Evolutionary conservation across 2,329 filamentous ascomycete species (phyloP).

Genomic region (Paramyrothecium sp.): DNA sequence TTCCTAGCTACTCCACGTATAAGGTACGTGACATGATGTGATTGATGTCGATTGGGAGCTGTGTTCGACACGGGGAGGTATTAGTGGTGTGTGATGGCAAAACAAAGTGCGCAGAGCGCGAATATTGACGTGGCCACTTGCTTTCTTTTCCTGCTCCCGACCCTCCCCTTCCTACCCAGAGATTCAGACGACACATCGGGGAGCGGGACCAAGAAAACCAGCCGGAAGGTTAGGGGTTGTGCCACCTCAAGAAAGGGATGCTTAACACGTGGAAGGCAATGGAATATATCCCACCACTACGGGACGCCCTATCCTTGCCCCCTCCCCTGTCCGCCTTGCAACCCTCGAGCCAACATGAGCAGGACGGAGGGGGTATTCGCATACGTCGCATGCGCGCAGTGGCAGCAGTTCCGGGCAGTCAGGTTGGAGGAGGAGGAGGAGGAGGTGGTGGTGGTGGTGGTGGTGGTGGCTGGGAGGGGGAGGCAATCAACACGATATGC

Average conservation of each 20-base stretch:
- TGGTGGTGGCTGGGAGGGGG: too few species aligned
- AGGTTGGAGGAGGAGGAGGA: too few species aligned
- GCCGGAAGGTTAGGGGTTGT: not conserved
- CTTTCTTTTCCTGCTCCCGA: not conserved
- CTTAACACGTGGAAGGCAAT: not conserved
- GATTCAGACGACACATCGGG: not conserved
- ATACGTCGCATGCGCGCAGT: not conserved
- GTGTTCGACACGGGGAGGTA: too few species aligned
- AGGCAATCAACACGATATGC: too few species aligned
- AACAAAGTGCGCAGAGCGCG: too few species aligned
- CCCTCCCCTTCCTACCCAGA: not conserved
- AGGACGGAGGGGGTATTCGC: not conserved
- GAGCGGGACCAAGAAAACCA: not conserved
- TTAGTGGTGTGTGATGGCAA: too few species aligned
- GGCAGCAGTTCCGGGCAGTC: too few species aligned
- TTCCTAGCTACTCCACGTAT: not conserved
- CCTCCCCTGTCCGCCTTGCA: not conserved
- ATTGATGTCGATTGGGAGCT: not conserved
- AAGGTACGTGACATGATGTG: not conserved
- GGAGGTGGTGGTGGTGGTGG: too few species aligned
- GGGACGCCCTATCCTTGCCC: not conserved
- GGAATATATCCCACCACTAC: not conserved
- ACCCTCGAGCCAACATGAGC: not conserved
- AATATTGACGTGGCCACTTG: too few species aligned
- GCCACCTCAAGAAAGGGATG: not conserved